Percentiles rank a stretch among this genome's conserved stretches.
Evolutionary conservation across 75 land plant species (phyloP).

Genomic region (Sequoiadendron giganteum): DNA sequence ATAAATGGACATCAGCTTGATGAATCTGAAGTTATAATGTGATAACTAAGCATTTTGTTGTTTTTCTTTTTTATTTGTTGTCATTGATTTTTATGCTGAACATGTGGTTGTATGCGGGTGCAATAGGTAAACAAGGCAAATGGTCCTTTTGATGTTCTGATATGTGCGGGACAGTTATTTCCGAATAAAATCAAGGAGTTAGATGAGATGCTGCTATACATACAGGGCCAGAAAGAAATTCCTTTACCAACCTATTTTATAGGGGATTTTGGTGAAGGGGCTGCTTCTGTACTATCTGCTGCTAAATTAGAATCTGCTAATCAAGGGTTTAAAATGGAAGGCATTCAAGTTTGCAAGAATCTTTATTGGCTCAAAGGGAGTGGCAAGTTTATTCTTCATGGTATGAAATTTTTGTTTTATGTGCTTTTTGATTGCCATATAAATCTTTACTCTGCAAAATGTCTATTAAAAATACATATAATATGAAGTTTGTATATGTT

Average conservation of each 20-base stretch:
- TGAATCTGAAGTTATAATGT: neutral
- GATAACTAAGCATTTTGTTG: neutral
- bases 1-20: neutral
- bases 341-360: constrained; percentile 63
- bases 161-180: constrained; percentile 99
- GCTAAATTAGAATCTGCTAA: constrained; percentile 42
- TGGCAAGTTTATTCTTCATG: constrained; percentile 75
- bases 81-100: neutral
- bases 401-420: constrained; percentile 26
- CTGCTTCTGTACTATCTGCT: constrained; percentile 43
- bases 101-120: constrained; percentile 1
- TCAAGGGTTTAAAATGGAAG: constrained; percentile 74
- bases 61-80: neutral
- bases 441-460: neutral
- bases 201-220: constrained; percentile 54
- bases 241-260: constrained; percentile 95
- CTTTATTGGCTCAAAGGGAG: constrained; percentile 91
- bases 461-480: neutral
- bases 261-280: constrained; percentile 85
- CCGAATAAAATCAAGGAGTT: constrained; percentile 54
- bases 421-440: neutral
- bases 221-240: constrained; percentile 53
- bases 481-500: neutral
- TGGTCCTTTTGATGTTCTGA: constrained; percentile 91
- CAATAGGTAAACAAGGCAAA: constrained; percentile 69